phyloP scores from a whole-genome alignment of 192 early-diverging fungal species.

The Coemansia sp. region DNA sequence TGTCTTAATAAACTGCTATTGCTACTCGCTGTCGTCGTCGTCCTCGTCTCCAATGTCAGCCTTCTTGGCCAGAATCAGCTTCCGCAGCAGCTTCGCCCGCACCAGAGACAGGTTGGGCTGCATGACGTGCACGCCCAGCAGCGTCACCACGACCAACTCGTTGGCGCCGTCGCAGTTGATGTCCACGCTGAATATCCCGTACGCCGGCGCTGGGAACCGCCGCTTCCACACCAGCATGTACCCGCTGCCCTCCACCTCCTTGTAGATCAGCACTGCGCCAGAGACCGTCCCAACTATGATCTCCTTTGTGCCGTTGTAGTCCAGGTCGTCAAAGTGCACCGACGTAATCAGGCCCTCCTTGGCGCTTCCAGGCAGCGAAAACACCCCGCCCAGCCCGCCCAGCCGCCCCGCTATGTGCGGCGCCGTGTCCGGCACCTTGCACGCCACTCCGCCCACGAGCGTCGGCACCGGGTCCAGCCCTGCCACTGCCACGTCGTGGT shows the following conservation, averaged over 20 bases:
- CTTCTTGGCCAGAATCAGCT: slow-evolving; percentile 25
- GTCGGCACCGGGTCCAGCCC: slow-evolving; percentile 54
- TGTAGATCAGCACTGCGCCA: slow-evolving; percentile 49
- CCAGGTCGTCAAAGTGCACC: slow-evolving; percentile 51
- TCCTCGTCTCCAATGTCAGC: slow-evolving; percentile 1
- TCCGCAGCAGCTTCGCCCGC: slow-evolving; percentile 36
- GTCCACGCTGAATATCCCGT: slow-evolving; percentile 46
- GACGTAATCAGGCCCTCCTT: slow-evolving; percentile 43
- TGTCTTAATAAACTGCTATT: background rate
- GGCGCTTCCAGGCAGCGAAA: slow-evolving; percentile 39
- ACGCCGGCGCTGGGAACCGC: slow-evolving; percentile 46
- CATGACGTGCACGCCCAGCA: slow-evolving; percentile 50
- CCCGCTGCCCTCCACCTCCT: slow-evolving; percentile 32
- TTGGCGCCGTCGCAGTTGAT: slow-evolving; percentile 53
- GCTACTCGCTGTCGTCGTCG: background rate
- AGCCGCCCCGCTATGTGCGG: slow-evolving; percentile 36
- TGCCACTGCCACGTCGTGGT: slow-evolving; percentile 45
- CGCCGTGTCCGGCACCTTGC: slow-evolving; percentile 30
- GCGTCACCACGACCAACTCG: slow-evolving; percentile 54
- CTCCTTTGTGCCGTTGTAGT: slow-evolving; percentile 40
- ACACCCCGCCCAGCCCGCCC: slow-evolving; percentile 44
- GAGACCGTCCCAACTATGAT: slow-evolving; percentile 47
- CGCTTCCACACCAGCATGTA: slow-evolving; percentile 50
- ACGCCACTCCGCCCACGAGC: slow-evolving; percentile 35
- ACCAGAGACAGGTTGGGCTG: slow-evolving; percentile 47